phyloP scores from a whole-genome alignment of 2,329 filamentous ascomycete species.

The Claviceps sp. region DNA sequence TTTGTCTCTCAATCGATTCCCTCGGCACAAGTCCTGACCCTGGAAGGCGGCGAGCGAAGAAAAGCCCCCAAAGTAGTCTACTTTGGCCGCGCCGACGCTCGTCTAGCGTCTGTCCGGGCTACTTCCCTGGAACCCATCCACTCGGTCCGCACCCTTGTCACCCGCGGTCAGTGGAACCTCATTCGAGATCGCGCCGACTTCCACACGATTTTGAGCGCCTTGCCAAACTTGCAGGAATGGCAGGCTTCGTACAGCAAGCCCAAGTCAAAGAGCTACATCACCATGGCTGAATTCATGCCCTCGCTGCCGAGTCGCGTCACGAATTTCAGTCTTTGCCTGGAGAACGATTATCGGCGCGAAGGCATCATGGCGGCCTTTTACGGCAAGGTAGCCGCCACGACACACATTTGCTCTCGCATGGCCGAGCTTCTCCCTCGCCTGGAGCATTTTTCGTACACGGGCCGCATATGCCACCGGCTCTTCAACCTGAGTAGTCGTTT shows the following conservation, averaged over 20 bases:
- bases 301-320: slow-evolving; percentile 43
- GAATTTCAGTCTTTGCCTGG: slow-evolving; percentile 54
- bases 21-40: slow-evolving; percentile 50
- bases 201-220: slow-evolving; percentile 42
- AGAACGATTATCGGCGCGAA: slow-evolving; percentile 58
- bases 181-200: slow-evolving; percentile 53
- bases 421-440: slow-evolving; percentile 47
- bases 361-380: slow-evolving; percentile 46
- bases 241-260: slow-evolving; percentile 56
- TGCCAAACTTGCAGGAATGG: slow-evolving; percentile 54
- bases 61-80: slow-evolving; percentile 53
- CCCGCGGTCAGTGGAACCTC: slow-evolving; percentile 67
- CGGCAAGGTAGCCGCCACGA: slow-evolving; percentile 41
- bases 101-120: slow-evolving; percentile 5
- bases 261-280: slow-evolving; percentile 61
- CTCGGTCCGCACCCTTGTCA: slow-evolving; percentile 52
- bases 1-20: slow-evolving; percentile 48
- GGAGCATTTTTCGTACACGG: slow-evolving; percentile 59
- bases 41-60: slow-evolving; percentile 66
- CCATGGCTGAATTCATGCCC: slow-evolving; percentile 50
- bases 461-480: slow-evolving; percentile 55
- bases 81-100: slow-evolving; percentile 12
- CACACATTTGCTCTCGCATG: slow-evolving; percentile 53
- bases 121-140: slow-evolving; percentile 21
- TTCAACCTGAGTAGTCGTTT: slow-evolving; percentile 45